Conservation (phyloP, 2,329 filamentous ascomycete genomes). For the Phaeomoniella chlamydospora region DNA sequence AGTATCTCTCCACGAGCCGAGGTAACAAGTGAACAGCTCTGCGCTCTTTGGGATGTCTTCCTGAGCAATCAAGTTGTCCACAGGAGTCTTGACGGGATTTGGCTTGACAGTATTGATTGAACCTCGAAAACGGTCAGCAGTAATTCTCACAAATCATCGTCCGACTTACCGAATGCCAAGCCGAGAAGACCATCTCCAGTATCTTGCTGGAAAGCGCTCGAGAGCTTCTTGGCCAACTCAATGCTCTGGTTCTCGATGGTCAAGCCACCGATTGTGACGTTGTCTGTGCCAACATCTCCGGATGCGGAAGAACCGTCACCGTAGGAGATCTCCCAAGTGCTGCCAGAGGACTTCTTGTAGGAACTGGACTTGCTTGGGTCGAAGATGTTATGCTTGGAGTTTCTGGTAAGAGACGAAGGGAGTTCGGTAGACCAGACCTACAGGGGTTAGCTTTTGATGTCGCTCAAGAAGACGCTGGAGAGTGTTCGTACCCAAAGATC, state of each 20-base stretch:
- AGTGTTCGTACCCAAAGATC: conserved; percentile 48
- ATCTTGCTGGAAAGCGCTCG: conserved; percentile 39
- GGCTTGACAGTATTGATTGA: conserved; percentile 49
- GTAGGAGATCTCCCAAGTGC: conserved; percentile 52
- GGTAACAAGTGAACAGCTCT: conserved; percentile 50
- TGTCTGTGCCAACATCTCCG: conserved; percentile 50
- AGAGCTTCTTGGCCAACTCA: conserved; percentile 48
- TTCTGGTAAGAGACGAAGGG: conserved; percentile 17
- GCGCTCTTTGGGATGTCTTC: conserved; percentile 35
- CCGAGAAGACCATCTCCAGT: conserved; percentile 52
- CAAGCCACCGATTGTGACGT: conserved; percentile 47
- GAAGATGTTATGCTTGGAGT: conserved; percentile 38
- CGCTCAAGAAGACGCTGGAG: background rate
- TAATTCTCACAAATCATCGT: background rate
- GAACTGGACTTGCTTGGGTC: conserved; percentile 47
- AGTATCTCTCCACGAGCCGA: conserved; percentile 41
- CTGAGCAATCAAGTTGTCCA: conserved; percentile 54
- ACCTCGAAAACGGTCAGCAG: conserved; percentile 28
- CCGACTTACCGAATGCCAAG: conserved; percentile 18
- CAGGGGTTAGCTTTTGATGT: conserved; percentile 6
- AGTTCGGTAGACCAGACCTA: conserved; percentile 43
- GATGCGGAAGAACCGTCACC: conserved; percentile 54
- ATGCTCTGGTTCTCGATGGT: conserved; percentile 47
- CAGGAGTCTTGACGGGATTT: conserved; percentile 42
- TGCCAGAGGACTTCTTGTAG: conserved; percentile 33